These are phyloP conservation scores for Cyberlindnera euphorbiiphila DNA, from an alignment of 805 yeast species.

Conservation along the genomic window DNA sequence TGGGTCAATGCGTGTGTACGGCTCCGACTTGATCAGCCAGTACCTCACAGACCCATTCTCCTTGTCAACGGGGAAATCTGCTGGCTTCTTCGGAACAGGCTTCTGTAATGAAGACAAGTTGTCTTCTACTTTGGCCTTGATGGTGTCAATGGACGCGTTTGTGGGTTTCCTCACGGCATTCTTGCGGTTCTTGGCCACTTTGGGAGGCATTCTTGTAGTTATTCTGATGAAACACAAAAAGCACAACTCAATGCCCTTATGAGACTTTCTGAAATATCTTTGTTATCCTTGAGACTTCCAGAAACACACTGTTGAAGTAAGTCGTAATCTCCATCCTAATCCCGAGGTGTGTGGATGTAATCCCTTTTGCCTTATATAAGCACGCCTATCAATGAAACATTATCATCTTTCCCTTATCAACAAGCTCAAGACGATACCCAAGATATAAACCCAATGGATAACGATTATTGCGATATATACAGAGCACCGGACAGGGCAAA, in stretches of 20 bases:
- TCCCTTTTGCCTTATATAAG: too few relatives aligned
- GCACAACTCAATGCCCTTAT: too few relatives aligned
- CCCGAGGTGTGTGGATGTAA: too few relatives aligned
- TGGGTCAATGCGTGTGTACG: constrained; percentile 44
- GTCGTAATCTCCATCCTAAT: too few relatives aligned
- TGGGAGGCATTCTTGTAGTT: constrained; percentile 6
- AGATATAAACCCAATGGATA: neutral
- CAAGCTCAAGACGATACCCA: too few relatives aligned
- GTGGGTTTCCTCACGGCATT: neutral
- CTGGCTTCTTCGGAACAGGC: constrained; percentile 34
- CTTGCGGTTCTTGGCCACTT: constrained; percentile 8
- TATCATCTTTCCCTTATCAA: too few relatives aligned
- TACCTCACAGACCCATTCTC: constrained; percentile 31
- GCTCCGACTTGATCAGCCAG: constrained; percentile 59
- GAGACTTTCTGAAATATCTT: too few relatives aligned
- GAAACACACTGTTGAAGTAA: too few relatives aligned
- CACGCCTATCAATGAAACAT: too few relatives aligned
- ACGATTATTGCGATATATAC: constrained; percentile 19
- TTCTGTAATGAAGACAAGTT: constrained; percentile 5
- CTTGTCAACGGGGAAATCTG: constrained; percentile 29
- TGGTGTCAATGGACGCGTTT: neutral
- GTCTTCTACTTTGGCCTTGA: constrained; percentile 5
- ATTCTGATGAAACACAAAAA: too few relatives aligned
- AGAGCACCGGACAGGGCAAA: constrained; percentile 45
- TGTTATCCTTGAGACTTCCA: too few relatives aligned